Conservation (phyloP, 2,329 filamentous ascomycete species). For the Xylaria sp. region DNA sequence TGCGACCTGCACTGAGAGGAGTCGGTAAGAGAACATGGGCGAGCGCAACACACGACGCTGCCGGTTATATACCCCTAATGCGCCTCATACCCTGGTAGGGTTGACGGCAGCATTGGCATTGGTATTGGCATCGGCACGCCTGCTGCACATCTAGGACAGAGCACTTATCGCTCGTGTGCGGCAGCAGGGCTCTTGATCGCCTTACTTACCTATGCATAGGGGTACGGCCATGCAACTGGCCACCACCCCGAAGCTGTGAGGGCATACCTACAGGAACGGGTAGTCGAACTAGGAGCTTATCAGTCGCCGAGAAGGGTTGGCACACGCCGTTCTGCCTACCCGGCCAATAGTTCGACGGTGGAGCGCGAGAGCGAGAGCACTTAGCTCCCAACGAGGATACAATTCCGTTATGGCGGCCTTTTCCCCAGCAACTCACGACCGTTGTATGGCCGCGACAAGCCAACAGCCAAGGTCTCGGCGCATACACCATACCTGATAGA, state of each 20-base stretch:
- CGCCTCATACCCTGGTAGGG: not conserved
- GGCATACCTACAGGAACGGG: not conserved
- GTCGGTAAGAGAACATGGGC: slow-evolving; percentile 3
- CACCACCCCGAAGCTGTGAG: slow-evolving; percentile 9
- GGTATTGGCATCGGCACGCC: slow-evolving; percentile 16
- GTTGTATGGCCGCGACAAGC: not conserved
- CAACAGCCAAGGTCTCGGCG: slow-evolving; percentile 31
- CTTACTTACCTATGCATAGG: too few relatives aligned
- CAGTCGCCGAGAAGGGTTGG: slow-evolving; percentile 30
- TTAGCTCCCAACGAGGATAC: slow-evolving; percentile 25
- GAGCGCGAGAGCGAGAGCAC: slow-evolving; percentile 2
- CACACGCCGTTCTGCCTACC: slow-evolving; percentile 21
- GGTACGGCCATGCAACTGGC: slow-evolving; percentile 19
- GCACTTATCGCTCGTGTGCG: slow-evolving; percentile 15
- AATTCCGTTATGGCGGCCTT: slow-evolving; percentile 17
- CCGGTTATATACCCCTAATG: slow-evolving; percentile 26
- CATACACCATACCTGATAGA: not conserved
- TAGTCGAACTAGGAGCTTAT: slow-evolving; percentile 26
- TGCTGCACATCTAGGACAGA: slow-evolving; percentile 1
- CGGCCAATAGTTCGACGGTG: slow-evolving; percentile 1
- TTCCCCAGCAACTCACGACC: slow-evolving; percentile 4
- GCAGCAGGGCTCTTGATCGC: slow-evolving; percentile 17
- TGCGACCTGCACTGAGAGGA: slow-evolving; percentile 21
- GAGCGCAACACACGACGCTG: slow-evolving; percentile 16
- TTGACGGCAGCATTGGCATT: slow-evolving; percentile 21